phyloP scores from a whole-genome alignment of 805 yeast genomes.

The Starmera pachycereana region DNA sequence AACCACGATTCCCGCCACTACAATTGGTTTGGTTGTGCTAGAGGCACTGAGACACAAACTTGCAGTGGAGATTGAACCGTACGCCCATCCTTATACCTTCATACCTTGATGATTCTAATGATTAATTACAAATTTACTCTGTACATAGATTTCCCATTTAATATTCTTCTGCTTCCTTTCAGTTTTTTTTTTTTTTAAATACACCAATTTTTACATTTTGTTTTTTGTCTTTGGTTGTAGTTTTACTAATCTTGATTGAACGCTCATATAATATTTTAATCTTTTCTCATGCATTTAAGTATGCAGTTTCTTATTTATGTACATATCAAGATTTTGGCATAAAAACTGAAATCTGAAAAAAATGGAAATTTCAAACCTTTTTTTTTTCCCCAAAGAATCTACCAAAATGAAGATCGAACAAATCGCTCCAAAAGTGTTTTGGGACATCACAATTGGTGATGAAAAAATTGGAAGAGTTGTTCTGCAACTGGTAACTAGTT shows the following conservation, averaged over 20 bases:
- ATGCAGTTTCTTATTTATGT: neutral
- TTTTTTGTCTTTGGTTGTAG: too few relatives aligned
- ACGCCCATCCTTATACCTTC: too few relatives aligned
- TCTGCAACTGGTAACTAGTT: slow-evolving; percentile 31
- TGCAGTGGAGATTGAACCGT: slow-evolving; percentile 13
- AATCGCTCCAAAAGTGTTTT: slow-evolving; percentile 19
- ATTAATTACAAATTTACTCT: too few relatives aligned
- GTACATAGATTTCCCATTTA: too few relatives aligned
- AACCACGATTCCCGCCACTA: slow-evolving; percentile 78
- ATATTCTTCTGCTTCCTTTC: too few relatives aligned
- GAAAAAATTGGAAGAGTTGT: slow-evolving; percentile 49
- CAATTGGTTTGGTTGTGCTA: slow-evolving; percentile 74
- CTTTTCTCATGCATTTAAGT: too few relatives aligned
- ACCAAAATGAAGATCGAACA: slow-evolving; percentile 8
- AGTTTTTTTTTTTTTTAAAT: too few relatives aligned
- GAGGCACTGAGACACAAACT: slow-evolving; percentile 58
- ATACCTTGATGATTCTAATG: too few relatives aligned
- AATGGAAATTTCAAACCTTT: neutral
- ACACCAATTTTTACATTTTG: too few relatives aligned
- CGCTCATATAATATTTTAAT: too few relatives aligned
- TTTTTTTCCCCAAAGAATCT: neutral
- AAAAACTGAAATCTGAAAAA: neutral
- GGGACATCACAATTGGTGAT: slow-evolving; percentile 42
- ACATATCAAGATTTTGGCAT: neutral
- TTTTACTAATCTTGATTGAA: too few relatives aligned